Base-by-base conservation (phyloP, 352 stramenopile genomes). In the Pythium sukuiense region DNA sequence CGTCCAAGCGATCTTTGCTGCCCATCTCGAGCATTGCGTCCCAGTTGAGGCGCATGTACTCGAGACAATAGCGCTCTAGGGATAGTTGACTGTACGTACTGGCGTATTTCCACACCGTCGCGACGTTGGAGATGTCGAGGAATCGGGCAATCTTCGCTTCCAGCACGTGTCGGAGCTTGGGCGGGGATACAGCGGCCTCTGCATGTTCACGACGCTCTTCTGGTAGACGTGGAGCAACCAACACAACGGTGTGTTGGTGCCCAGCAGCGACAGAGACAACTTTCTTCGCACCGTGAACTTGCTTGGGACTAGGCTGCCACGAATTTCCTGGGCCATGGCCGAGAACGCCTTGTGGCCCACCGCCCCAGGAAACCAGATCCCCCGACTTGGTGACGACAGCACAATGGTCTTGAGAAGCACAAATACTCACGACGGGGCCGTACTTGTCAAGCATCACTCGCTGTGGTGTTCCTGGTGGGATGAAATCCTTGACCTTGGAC, bases 291-390 rank as follows among this genome's bases (percentile, higher is more conserved):
- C 84, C 78, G 41, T 73, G 48, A 0, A 94, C 86, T 46, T 85
- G 79, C 63, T 94, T 94, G n/a, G 86, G 86, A 53, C 72, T 84
- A 9, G 82, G 83, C 52, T 92, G 86, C 84, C 84, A 94, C 18
- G 83, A 89, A 52, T 89, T 92, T 1, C 77, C 80, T 32, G 76
- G 69, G 14, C 82, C 86, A 59, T 94, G 86, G 0, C 86, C 85
- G 20, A 94, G 64, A 26, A 91, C 77, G 56, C 85, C 85, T 58
- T 92, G 80, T 18, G 81, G 66, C 16, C 82, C 86, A 46, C 79
- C 87, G 3, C 82, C 86, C 86, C 86, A 94, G 5, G 86, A 91
- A 26, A 93, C 74, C 16, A 95, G 71, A 67, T 91, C 76, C 1
- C 86, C 86, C 43, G 77, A 59, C 20, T 73, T 55, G 0, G 84